Percentiles rank a stretch among this genome's conserved stretches.
Evolutionary conservation across 495 filamentous ascomycete species (phyloP).

Genomic region (Glarea lozoyensis): DNA sequence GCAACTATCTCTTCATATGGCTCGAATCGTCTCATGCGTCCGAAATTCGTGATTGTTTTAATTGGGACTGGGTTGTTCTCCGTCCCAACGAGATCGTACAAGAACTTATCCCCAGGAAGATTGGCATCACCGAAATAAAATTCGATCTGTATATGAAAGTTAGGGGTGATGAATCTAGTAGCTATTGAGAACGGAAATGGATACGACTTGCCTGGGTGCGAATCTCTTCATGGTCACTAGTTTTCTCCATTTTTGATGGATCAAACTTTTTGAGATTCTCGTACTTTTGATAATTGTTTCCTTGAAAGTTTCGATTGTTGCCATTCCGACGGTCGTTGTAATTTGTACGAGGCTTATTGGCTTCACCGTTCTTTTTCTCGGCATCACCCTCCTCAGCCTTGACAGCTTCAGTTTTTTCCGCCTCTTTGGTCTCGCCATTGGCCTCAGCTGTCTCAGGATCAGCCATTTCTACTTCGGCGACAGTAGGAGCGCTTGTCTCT

Average conservation of each 20-base stretch:
- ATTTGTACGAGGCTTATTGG: neutral
- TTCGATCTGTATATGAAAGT: conserved; percentile 56
- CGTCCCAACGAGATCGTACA: conserved; percentile 65
- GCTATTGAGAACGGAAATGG: conserved; percentile 7
- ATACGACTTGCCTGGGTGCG: conserved; percentile 56
- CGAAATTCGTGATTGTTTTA: conserved; percentile 69
- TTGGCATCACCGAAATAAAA: conserved; percentile 98
- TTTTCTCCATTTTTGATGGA: conserved; percentile 48
- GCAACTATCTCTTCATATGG: conserved; percentile 71
- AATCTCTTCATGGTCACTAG: conserved; percentile 66
- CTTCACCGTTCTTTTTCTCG: neutral
- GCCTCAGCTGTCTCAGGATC: conserved; percentile 3
- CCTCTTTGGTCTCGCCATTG: conserved; percentile 8
- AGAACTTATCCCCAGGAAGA: conserved; percentile 76
- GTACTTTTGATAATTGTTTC: too few relatives aligned
- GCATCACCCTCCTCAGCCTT: neutral
- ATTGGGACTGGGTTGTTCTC: conserved; percentile 73
- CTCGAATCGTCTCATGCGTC: conserved; percentile 89
- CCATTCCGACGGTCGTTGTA: neutral
- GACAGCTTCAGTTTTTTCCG: neutral
- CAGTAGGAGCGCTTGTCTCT: conserved; percentile 13
- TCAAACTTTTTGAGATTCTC: conserved; percentile 50
- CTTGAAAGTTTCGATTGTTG: neutral
- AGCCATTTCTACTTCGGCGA: conserved; percentile 1
- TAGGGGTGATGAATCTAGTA: conserved; percentile 17